phyloP scores from a whole-genome alignment of 306 rosid species.

The Vigna angularis region DNA sequence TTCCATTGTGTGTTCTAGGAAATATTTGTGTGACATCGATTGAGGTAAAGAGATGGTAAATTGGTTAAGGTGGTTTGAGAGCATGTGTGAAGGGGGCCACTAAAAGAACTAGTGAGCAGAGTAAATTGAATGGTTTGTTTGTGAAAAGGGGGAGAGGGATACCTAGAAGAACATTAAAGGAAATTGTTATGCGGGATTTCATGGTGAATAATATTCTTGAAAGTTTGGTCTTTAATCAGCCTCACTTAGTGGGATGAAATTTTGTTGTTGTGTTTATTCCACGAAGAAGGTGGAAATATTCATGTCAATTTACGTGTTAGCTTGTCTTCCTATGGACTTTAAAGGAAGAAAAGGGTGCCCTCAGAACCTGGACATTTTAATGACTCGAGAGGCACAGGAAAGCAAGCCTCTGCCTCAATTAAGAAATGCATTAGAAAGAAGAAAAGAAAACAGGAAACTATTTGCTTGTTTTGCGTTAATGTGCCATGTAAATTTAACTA shows the following conservation, averaged over 20 bases:
- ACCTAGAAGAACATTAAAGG: neutral
- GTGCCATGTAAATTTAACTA: neutral
- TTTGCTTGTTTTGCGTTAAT: neutral
- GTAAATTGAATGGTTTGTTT: neutral
- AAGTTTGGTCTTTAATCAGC: neutral
- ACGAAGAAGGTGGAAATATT: slow-evolving; percentile 4
- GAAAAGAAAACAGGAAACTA: neutral
- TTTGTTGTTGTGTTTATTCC: slow-evolving; percentile 8
- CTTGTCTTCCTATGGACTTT: slow-evolving; percentile 1
- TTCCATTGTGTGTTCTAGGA: slow-evolving; percentile 17
- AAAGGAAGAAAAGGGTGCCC: neutral
- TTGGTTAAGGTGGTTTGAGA: neutral
- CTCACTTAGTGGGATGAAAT: neutral
- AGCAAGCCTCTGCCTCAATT: neutral
- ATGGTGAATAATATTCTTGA: neutral
- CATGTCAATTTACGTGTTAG: slow-evolving; percentile 27
- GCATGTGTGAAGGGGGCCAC: neutral
- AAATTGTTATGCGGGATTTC: neutral
- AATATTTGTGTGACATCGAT: neutral
- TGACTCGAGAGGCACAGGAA: neutral
- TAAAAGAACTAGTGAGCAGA: neutral
- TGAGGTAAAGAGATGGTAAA: neutral
- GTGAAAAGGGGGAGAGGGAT: neutral
- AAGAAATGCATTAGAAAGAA: slow-evolving; percentile 15
- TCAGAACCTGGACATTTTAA: neutral